A percentile compares a stretch with the other conserved stretches of the same genome.
Conservation (phyloP, 2,329 filamentous ascomycete genomes). For the Fusarium nematophilum region DNA sequence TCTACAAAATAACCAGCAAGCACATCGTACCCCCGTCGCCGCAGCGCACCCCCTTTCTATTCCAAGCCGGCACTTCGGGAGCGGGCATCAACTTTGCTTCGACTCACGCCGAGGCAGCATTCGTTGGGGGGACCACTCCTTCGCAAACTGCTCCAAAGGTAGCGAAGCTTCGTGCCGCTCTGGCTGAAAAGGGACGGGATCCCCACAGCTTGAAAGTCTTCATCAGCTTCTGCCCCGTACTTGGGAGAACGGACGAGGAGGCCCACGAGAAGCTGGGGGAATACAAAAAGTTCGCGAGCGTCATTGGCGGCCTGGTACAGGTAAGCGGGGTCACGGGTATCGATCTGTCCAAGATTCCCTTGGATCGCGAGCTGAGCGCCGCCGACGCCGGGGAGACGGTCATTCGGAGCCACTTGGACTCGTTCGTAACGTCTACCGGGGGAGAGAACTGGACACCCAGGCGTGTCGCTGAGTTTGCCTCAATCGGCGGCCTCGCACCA, state of each 20-base stretch:
- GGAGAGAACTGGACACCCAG: neutral
- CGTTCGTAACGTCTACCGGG: neutral
- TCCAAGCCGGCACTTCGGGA: slow-evolving; percentile 12
- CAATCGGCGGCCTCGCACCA: neutral
- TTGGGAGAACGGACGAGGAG: slow-evolving; percentile 10
- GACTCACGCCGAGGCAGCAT: slow-evolving; percentile 15
- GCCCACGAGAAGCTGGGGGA: slow-evolving; percentile 4
- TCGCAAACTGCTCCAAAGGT: neutral
- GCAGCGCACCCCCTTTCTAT: slow-evolving; percentile 13
- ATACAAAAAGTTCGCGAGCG: neutral
- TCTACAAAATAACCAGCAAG: slow-evolving; percentile 49
- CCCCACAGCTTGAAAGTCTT: slow-evolving; percentile 5
- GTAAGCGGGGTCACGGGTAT: slow-evolving; percentile 3
- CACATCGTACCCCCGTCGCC: slow-evolving; percentile 7
- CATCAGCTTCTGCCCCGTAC: neutral
- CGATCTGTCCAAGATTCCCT: neutral
- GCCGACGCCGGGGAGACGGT: neutral
- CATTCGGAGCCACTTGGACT: neutral
- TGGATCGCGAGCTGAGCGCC: neutral
- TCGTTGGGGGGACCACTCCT: slow-evolving; percentile 1
- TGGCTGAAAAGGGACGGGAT: neutral
- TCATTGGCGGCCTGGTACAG: neutral
- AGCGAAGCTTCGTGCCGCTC: neutral
- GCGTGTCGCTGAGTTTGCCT: neutral
- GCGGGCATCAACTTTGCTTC: slow-evolving; percentile 22